Conservation (phyloP, 345 rosid species). For the Viola odorata region DNA sequence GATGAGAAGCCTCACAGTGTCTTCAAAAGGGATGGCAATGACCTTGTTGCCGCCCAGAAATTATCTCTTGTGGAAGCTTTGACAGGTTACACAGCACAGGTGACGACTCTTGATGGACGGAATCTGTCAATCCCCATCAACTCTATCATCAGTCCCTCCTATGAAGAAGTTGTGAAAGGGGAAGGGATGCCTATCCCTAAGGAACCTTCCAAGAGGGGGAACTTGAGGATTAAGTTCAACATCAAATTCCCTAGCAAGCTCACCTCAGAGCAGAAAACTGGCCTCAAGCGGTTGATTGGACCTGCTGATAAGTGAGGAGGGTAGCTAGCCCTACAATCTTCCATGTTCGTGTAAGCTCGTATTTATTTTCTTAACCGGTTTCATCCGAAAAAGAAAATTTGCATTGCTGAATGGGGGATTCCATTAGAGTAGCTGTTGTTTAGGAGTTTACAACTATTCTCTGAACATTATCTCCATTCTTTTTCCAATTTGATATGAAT, state of each 20-base stretch:
- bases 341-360: constrained; percentile 2
- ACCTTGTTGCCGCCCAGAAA: constrained; percentile 59
- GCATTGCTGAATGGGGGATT: constrained; percentile 5
- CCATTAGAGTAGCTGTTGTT: not conserved
- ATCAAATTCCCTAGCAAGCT: constrained; percentile 76
- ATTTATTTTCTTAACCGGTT: not conserved
- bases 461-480: not conserved
- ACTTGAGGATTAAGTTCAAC: constrained; percentile 71
- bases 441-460: constrained; percentile 1
- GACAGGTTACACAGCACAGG: constrained; percentile 56
- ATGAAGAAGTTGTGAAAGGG: constrained; percentile 77
- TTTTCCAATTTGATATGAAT: not conserved
- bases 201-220: constrained; percentile 72
- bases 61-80: constrained; percentile 73
- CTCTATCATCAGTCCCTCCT: constrained; percentile 53
- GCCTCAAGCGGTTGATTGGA: constrained; percentile 49
- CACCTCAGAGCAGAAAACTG: constrained; percentile 60
- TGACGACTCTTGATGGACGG: constrained; percentile 72
- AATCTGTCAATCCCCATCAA: constrained; percentile 44
- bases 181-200: constrained; percentile 94
- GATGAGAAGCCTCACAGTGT: constrained; percentile 81
- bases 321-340: not conserved
- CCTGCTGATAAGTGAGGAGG: constrained; percentile 17
- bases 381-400: not conserved
- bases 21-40: constrained; percentile 85